A percentile compares a stretch with the other conserved stretches of the same genome.
These are phyloP conservation scores for Fagus sylvatica DNA, from an alignment of 306 rosid genomes.

Conservation along the genomic window DNA sequence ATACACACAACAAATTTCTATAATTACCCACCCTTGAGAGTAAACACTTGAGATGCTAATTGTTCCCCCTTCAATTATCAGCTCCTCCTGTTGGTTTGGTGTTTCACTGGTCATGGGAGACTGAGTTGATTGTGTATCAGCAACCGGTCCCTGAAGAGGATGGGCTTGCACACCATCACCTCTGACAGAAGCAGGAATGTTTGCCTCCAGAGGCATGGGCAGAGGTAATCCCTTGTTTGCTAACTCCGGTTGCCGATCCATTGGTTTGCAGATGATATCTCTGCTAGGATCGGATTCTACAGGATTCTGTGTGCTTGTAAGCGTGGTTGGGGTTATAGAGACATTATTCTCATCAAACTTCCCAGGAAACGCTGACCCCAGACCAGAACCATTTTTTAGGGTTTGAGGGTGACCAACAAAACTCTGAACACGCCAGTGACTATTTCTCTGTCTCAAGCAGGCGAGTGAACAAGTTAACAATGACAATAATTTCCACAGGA, in stretches of 20 bases:
- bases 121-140: constrained; percentile 69
- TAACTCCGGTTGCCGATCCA: constrained; percentile 67
- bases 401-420: constrained; percentile 66
- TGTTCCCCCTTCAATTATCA: constrained; percentile 86
- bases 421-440: constrained; percentile 94
- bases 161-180: constrained; percentile 67
- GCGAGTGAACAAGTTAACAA: constrained; percentile 17
- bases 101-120: constrained; percentile 52
- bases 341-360: constrained; percentile 74
- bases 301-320: constrained; percentile 50
- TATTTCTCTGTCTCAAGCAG: constrained; percentile 72
- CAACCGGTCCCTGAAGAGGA: constrained; percentile 62
- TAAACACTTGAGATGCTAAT: constrained; percentile 85
- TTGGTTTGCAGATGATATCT: constrained; percentile 49
- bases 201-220: constrained; percentile 49
- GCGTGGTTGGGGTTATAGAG: constrained; percentile 60
- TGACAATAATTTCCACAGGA: constrained; percentile 15
- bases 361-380: constrained; percentile 63
- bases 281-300: constrained; percentile 59
- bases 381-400: constrained; percentile 63
- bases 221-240: constrained; percentile 56
- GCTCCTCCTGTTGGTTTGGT: constrained; percentile 60
- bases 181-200: constrained; percentile 55
- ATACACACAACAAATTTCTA: constrained; percentile 4
- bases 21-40: constrained; percentile 84